Conservation (phyloP, 2,329 filamentous ascomycete genomes). For the Sporothrix brunneoviolacea region DNA sequence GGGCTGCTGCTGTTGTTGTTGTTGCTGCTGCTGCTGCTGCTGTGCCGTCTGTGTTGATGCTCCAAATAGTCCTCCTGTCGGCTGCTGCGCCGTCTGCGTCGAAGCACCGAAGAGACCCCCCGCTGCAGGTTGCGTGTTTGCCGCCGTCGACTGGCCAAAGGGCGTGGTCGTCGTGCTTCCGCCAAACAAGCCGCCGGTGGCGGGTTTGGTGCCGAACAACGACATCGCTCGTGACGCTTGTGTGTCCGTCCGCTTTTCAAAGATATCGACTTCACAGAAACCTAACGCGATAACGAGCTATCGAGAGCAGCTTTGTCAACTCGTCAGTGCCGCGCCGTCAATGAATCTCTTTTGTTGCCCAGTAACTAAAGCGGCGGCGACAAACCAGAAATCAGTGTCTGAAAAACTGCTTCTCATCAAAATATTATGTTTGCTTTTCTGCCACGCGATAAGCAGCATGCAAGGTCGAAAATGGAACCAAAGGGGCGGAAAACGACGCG, state of each 20-base stretch:
- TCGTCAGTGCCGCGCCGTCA: neutral
- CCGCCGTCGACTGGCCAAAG: no score
- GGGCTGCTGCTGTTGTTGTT: conserved; percentile 9
- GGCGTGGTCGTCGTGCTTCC: no score
- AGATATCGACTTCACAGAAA: no score
- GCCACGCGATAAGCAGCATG: no score
- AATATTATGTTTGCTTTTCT: no score
- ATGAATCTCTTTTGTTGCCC: neutral
- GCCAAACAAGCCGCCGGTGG: conserved; percentile 20
- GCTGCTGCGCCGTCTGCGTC: conserved; percentile 6
- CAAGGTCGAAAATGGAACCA: neutral
- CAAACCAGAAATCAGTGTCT: no score
- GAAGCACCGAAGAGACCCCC: conserved; percentile 12
- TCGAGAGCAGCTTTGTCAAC: no score
- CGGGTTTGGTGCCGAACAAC: conserved; percentile 18
- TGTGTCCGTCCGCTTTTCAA: no score
- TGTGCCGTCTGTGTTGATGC: conserved; percentile 4
- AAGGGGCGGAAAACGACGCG: neutral
- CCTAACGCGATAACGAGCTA: no score
- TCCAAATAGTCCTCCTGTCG: conserved; percentile 10
- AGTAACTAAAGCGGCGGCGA: neutral
- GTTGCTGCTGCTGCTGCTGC: conserved; percentile 7
- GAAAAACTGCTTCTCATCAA: no score
- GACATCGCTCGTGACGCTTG: no score
- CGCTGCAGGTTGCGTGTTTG: conserved; percentile 4